Percentiles rank a stretch among this genome's conserved stretches.
Evolutionary conservation across 345 rosid genomes (phyloP).

Genomic region (Trapa incisa): DNA sequence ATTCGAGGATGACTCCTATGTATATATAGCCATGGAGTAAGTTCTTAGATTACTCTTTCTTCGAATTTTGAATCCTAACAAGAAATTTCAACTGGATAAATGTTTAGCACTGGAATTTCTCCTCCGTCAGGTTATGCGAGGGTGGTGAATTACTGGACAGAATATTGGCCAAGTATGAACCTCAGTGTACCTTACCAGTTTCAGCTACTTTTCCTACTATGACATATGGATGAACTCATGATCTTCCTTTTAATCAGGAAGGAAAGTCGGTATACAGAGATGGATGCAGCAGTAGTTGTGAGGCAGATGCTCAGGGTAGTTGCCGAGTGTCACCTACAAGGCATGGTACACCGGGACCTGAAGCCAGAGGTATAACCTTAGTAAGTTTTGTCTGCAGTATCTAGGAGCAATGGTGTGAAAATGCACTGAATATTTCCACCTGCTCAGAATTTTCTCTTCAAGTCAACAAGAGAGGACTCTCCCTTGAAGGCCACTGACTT

Average conservation of each 20-base stretch:
- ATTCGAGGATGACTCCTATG: slow-evolving; percentile 82
- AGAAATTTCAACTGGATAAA: background rate
- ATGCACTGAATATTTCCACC: background rate
- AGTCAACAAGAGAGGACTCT: slow-evolving; percentile 66
- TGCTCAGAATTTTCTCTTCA: slow-evolving; percentile 80
- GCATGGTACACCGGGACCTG: slow-evolving; percentile 94
- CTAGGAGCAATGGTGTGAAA: background rate
- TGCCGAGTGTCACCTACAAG: slow-evolving; percentile 88
- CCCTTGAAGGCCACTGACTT: slow-evolving; percentile 91
- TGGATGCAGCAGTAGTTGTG: slow-evolving; percentile 60
- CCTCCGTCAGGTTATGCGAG: slow-evolving; percentile 60
- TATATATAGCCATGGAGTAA: slow-evolving; percentile 95
- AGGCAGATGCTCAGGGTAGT: slow-evolving; percentile 83
- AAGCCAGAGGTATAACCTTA: slow-evolving; percentile 78
- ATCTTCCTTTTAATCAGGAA: slow-evolving; percentile 41
- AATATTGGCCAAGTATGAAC: slow-evolving; percentile 68
- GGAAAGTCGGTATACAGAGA: slow-evolving; percentile 63
- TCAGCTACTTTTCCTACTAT: background rate
- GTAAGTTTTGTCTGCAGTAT: background rate
- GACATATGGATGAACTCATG: background rate
- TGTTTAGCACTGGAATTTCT: background rate
- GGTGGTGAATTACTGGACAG: slow-evolving; percentile 97
- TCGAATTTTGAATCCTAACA: background rate
- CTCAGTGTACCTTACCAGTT: background rate
- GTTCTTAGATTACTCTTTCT: background rate